A percentile compares a stretch with the other conserved stretches of the same genome.
Evolutionary conservation across 1,284 basidiomycete genomes (phyloP).

Genomic region (Tranzscheliella williamsii): DNA sequence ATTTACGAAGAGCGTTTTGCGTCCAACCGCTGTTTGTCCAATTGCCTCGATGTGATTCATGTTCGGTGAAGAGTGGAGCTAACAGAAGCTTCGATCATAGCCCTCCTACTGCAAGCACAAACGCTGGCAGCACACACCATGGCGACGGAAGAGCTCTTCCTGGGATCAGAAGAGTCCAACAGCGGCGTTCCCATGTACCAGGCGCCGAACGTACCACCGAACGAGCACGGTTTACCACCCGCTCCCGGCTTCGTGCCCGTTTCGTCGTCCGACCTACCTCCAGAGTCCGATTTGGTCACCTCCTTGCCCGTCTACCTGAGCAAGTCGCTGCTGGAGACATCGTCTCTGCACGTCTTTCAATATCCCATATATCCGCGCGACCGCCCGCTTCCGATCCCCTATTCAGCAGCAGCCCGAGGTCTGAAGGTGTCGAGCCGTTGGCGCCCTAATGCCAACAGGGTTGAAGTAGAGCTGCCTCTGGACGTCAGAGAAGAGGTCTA

Average conservation of each 20-base stretch:
- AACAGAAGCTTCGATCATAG: too few relatives aligned
- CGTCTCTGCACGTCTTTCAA: slow-evolving; percentile 53
- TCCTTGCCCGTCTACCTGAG: slow-evolving; percentile 57
- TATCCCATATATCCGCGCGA: slow-evolving; percentile 55
- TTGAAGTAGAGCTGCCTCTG: slow-evolving; percentile 57
- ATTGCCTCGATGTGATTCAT: too few relatives aligned
- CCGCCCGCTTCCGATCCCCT: slow-evolving; percentile 51
- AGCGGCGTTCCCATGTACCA: slow-evolving; percentile 7
- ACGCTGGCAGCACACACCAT: neutral
- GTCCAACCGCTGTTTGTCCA: too few relatives aligned
- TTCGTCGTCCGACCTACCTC: slow-evolving; percentile 17
- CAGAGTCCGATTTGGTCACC: slow-evolving; percentile 44
- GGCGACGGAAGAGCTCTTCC: slow-evolving; percentile 20
- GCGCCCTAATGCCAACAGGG: slow-evolving; percentile 50
- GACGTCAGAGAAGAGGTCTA: slow-evolving; percentile 55
- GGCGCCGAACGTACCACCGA: neutral
- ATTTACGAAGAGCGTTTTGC: too few relatives aligned
- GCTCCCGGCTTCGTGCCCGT: slow-evolving; percentile 8
- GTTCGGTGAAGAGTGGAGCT: too few relatives aligned
- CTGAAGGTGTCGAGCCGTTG: slow-evolving; percentile 49
- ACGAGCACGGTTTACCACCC: neutral
- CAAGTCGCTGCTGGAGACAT: slow-evolving; percentile 39
- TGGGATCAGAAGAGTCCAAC: slow-evolving; percentile 4
- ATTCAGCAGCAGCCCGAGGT: slow-evolving; percentile 49
- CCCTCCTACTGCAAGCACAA: neutral